Evolutionary conservation across 2,329 filamentous ascomycete species (phyloP).

Genomic region (Helminthosporium solani): DNA sequence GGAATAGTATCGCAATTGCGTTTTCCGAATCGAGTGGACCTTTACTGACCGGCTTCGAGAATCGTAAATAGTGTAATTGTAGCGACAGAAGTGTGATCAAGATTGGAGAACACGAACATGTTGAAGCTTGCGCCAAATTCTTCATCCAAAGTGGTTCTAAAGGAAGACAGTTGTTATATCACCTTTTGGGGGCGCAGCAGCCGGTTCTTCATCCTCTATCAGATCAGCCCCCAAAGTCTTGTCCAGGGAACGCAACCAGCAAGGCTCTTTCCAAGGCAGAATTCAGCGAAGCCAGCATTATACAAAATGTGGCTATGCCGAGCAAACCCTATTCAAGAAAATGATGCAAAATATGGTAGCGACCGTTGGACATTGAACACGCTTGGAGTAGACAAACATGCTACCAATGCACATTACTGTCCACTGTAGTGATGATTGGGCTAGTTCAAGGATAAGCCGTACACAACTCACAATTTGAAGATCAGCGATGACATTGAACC

Average conservation of each 20-base stretch:
- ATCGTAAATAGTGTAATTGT: not conserved
- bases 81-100: not conserved
- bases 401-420: not conserved
- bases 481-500: not conserved
- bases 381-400: not conserved
- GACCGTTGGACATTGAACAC: not conserved
- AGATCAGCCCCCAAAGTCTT: constrained; percentile 2
- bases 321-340: not conserved
- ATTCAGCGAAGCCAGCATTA: not conserved
- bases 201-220: not conserved
- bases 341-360: not conserved
- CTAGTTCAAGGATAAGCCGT: not conserved
- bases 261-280: constrained; percentile 5
- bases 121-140: not conserved
- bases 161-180: constrained; percentile 1
- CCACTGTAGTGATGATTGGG: not conserved
- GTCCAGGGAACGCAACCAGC: not conserved
- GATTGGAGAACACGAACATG: not conserved
- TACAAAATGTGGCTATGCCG: not conserved
- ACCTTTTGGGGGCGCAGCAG: constrained; percentile 1
- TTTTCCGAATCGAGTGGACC: not conserved
- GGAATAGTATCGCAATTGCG: not conserved
- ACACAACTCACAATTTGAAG: not conserved
- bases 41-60: constrained; percentile 1
- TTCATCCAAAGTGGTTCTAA: not conserved